phyloP scores from a whole-genome alignment of 1,284 basidiomycete genomes.

The Fomitopsis betulina region DNA sequence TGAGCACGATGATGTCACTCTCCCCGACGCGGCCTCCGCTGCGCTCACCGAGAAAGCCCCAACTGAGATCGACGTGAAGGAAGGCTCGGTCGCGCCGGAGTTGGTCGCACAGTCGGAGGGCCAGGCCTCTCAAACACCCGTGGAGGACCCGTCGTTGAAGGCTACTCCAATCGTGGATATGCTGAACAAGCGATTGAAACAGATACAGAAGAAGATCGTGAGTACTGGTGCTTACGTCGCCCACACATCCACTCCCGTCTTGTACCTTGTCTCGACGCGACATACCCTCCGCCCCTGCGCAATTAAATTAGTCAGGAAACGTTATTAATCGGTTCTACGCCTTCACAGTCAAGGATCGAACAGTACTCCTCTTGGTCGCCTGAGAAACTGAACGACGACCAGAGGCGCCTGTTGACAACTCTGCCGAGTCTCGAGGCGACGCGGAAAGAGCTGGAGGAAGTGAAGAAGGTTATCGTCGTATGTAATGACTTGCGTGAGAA shows the following conservation, averaged over 20 bases:
- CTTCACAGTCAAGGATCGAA: slow-evolving; percentile 61
- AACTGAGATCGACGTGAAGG: slow-evolving; percentile 41
- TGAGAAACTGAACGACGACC: slow-evolving; percentile 80
- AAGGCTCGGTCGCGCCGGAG: slow-evolving; percentile 45
- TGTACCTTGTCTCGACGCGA: background rate
- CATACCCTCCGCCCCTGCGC: background rate
- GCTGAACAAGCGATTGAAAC: slow-evolving; percentile 71
- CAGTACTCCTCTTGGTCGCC: slow-evolving; percentile 61
- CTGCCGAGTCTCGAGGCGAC: slow-evolving; percentile 73
- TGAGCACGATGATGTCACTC: slow-evolving; percentile 16
- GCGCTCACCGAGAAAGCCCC: slow-evolving; percentile 48
- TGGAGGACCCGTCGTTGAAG: slow-evolving; percentile 41
- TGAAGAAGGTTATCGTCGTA: slow-evolving; percentile 80
- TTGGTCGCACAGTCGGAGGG: slow-evolving; percentile 37
- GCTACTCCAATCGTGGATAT: slow-evolving; percentile 72
- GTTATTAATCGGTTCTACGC: too few relatives aligned
- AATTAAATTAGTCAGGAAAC: too few relatives aligned
- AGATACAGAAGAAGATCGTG: slow-evolving; percentile 81
- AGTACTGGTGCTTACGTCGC: slow-evolving; percentile 25
- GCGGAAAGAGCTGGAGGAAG: slow-evolving; percentile 75
- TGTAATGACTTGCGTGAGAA: slow-evolving; percentile 13
- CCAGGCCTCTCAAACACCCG: slow-evolving; percentile 28
- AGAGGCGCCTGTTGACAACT: slow-evolving; percentile 64
- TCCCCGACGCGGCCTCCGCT: slow-evolving; percentile 45
- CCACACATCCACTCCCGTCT: background rate